Percentiles rank a stretch among this genome's conserved stretches.
Conservation (phyloP, 106 monocot species). For the Dioscorea dumetorum region DNA sequence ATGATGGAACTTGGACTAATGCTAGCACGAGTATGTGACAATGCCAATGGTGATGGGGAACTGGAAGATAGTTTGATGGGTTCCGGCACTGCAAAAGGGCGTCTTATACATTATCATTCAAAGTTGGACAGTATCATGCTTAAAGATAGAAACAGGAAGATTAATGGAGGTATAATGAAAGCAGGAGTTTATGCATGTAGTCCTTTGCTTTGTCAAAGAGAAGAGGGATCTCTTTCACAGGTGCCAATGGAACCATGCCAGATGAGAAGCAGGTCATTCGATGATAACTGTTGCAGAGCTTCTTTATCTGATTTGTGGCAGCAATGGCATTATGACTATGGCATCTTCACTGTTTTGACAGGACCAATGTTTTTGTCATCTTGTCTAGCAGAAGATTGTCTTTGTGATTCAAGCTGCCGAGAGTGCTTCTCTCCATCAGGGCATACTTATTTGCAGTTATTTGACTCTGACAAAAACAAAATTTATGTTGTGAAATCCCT, state of each 20-base stretch:
- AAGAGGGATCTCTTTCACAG: too few species aligned
- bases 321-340: conserved; percentile 98
- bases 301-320: conserved; percentile 66
- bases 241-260: too few species aligned
- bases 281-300: background rate
- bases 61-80: conserved; percentile 57
- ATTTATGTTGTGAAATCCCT: conserved; percentile 47
- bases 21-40: conserved; percentile 75
- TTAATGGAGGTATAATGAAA: conserved; percentile 3
- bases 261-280: too few species aligned
- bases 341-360: conserved; percentile 85
- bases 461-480: conserved; percentile 38
- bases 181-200: too few species aligned
- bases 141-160: conserved; percentile 28
- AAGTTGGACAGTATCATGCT: conserved; percentile 41
- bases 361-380: conserved; percentile 63
- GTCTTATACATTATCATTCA: conserved; percentile 94
- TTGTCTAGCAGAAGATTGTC: conserved; percentile 9
- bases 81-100: conserved; percentile 69
- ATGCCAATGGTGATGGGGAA: conserved; percentile 37
- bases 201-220: too few species aligned
- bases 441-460: conserved; percentile 72
- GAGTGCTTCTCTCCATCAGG: conserved; percentile 39
- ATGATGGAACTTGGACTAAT: conserved; percentile 88
- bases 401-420: conserved; percentile 7